Evolutionary conservation across 371 early-diverging fungal genomes (phyloP), one percentile per base, ranked within the genome.

Genomic region (Mucor lusitanicus): DNA sequence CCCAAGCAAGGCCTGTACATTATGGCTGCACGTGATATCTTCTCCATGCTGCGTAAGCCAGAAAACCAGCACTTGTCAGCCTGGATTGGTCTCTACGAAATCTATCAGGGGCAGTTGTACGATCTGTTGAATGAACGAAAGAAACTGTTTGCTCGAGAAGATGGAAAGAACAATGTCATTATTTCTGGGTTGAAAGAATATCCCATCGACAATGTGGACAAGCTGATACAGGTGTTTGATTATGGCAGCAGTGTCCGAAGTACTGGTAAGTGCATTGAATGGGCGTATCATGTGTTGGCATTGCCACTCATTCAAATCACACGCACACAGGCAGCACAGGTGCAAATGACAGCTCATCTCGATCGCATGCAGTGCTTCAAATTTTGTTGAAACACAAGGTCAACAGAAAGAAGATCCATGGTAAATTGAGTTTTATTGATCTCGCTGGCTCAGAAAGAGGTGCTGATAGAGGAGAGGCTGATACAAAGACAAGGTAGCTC

Each of bases 401-500:
- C 3, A 73, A 84, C 27, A 84, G 84, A 64, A 81, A 69, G 35
- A 81, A 87, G 13, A 82, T 90, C 15, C 75, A 77, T 67, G 95
- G 97, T 48, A 98, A 97, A 74, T 84, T 98, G 25, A 95, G 93
- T 76, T 98, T 99, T 76, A 97, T 99, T 61, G 99, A 99, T 85
- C 80, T 99, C 64, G 99, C 99, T 9, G 99, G 99, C 19, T 96
- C 95, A 78, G 99, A 99, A 80, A 90, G 99, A 60, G 99, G 99
- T 19, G 95, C 96, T 3, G 99, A 99, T 76, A 88, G 99, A 63
- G 98, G 97, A 11, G 96, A 95, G 33, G 87, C 94, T 0, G 91
- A 96, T 76, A 83, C 87, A 46, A 91, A 95, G 72, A 97, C 97
- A 59, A 83, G 96, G 89, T 84, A 83, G 74, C 58, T 0, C 59